These are phyloP conservation scores for Rubia tinctorum DNA, from an alignment of 305 asterid genomes.

Conservation along the genomic window DNA sequence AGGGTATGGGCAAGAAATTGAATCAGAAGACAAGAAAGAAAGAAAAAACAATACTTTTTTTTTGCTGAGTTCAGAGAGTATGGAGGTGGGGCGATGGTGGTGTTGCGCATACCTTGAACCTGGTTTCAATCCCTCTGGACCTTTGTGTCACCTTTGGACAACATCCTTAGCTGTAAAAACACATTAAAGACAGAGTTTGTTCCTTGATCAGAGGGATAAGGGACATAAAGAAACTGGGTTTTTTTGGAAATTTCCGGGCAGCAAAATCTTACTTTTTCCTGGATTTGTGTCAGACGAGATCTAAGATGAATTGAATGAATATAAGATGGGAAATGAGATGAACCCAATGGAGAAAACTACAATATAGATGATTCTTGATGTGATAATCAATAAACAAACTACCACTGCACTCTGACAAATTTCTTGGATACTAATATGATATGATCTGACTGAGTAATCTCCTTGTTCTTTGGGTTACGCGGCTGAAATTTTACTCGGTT, in stretches of 20 bases:
- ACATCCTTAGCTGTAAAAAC: constrained; percentile 82
- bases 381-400: constrained; percentile 4
- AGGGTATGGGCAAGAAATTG: constrained; percentile 66
- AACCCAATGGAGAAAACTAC: constrained; percentile 1
- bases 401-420: constrained; percentile 25
- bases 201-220: constrained; percentile 67
- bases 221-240: constrained; percentile 28
- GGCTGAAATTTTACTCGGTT: constrained; percentile 28
- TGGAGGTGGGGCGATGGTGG: constrained; percentile 34
- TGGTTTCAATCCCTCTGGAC: constrained; percentile 58
- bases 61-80: constrained; percentile 61
- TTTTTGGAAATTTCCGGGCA: constrained; percentile 54
- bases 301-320: constrained; percentile 36
- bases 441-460: neutral
- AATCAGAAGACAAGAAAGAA: constrained; percentile 43
- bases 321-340: neutral
- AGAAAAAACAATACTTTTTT: constrained; percentile 35
- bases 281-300: constrained; percentile 80
- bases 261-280: constrained; percentile 27
- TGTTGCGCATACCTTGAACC: constrained; percentile 75
- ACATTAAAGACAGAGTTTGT: constrained; percentile 82
- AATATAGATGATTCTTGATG: constrained; percentile 7
- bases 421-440: constrained; percentile 12
- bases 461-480: constrained; percentile 19
- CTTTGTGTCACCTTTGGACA: constrained; percentile 58